Evolutionary conservation across 2,329 filamentous ascomycete species (phyloP).

Genomic region (Cladobotryum mycophilum): DNA sequence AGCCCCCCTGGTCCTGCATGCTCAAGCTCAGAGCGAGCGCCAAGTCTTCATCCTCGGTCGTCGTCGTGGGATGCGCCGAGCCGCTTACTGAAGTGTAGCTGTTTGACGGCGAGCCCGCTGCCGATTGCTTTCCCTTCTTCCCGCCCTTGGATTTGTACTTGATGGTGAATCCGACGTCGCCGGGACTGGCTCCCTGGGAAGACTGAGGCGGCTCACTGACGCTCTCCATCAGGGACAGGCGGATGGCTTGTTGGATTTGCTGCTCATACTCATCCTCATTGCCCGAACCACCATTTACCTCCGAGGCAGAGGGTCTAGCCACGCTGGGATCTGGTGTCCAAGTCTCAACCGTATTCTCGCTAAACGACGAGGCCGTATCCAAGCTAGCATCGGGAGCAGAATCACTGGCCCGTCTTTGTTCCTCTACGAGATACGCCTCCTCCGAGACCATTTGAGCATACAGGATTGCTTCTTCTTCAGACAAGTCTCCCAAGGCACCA

Average conservation of each 20-base stretch:
- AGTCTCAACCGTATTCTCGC: conserved; percentile 39
- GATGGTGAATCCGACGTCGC: conserved; percentile 47
- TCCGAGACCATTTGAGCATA: conserved; percentile 63
- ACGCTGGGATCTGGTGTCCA: conserved; percentile 51
- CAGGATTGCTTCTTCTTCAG: conserved; percentile 57
- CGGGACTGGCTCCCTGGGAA: conserved; percentile 38
- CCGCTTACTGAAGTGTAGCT: conserved; percentile 30
- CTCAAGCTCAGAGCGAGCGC: conserved; percentile 56
- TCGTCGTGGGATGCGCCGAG: conserved; percentile 18
- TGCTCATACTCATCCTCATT: conserved; percentile 52
- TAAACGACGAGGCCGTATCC: conserved; percentile 37
- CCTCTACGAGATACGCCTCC: conserved; percentile 52
- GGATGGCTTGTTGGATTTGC: conserved; percentile 57
- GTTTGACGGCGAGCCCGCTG: conserved; percentile 29
- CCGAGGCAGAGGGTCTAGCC: conserved; percentile 20
- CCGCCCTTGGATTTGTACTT: conserved; percentile 38
- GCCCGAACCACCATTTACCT: conserved; percentile 28
- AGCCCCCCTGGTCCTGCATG: conserved; percentile 43
- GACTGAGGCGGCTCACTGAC: conserved; percentile 42
- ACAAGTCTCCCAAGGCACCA: conserved; percentile 59
- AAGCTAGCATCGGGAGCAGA: conserved; percentile 43
- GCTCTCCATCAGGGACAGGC: conserved; percentile 53
- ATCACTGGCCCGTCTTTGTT: conserved; percentile 48
- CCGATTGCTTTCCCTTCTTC: conserved; percentile 34
- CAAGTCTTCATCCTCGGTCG: conserved; percentile 47